Conservation (phyloP, 768 basidiomycete genomes). For the Rhizopogon roseolus region DNA sequence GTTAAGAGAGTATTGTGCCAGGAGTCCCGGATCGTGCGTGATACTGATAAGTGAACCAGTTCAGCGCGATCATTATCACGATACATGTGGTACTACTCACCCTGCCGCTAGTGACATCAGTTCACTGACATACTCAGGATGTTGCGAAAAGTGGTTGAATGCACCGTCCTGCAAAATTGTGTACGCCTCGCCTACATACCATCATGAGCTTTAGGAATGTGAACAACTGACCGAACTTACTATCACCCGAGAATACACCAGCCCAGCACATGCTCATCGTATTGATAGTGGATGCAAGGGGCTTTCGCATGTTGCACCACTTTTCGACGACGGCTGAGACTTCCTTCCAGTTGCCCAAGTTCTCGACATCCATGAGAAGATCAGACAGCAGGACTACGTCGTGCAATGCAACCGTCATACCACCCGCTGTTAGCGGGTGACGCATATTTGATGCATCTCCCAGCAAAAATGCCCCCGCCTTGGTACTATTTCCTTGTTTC, state of each 20-base stretch:
- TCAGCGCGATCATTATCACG: neutral
- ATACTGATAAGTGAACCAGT: neutral
- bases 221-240: constrained; percentile 36
- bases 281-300: constrained; percentile 75
- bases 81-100: neutral
- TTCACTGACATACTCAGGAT: neutral
- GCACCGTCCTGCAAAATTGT: neutral
- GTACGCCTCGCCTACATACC: neutral
- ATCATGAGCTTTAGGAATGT: neutral
- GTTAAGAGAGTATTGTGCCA: neutral
- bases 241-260: constrained; percentile 85
- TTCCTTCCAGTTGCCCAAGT: constrained; percentile 39
- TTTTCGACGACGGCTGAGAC: constrained; percentile 44
- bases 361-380: constrained; percentile 42
- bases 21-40: neutral
- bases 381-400: constrained; percentile 70
- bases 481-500: constrained; percentile 47
- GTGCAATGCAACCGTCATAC: constrained; percentile 89
- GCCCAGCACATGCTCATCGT: constrained; percentile 86
- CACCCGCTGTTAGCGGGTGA: constrained; percentile 90
- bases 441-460: constrained; percentile 97
- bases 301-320: constrained; percentile 85
- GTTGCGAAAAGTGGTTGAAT: neutral
- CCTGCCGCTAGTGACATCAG: neutral
- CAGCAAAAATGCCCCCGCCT: constrained; percentile 68